Evolutionary conservation across 148 eudicot species (phyloP), one percentile per base, ranked within the genome.

Genomic region (Pouteria glomerata): DNA sequence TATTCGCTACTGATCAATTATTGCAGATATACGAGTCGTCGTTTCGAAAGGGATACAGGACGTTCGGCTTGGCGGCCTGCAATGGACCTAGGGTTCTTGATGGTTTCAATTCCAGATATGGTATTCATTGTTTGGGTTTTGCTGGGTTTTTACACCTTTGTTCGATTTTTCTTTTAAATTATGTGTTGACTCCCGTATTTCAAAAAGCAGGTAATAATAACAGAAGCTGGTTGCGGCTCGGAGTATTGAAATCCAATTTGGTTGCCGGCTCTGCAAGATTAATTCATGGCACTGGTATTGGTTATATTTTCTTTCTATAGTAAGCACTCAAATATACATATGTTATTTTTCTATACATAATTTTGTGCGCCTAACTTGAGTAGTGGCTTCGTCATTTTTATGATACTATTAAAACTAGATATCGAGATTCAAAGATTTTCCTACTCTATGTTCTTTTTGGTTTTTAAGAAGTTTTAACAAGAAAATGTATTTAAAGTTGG

Each of bases 271-370:
- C 77, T 5, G 34, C 70, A 8, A 82, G 98, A 67, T 74, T 74
- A 7, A 82, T 94, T 75, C 98, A 94, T 82, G 82, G 86, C 71
- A 87, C 97, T 70, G 90, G 97, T 93, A 87, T 69, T 58, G 27
- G 42, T 42, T 14, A 19, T 31, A 35, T 31, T 52, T 39, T 11
- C 33, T 15, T 31, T 8, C 6, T 24, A 2, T 6, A 13, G 12
- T n/a, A 53, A 68, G 21, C 50, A 19, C n/a, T n/a, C n/a, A n/a
- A n/a, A n/a, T n/a, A n/a, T n/a, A n/a, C n/a, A n/a, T n/a, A n/a
- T 34, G 3, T 18, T 12, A n/a, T 66, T 47, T 66, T 29, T 6
- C 68, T 39, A 1, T 63, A 5, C 21, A 23, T 11, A 63, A 13
- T 23, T 63, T 4, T 24, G 5, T 45, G 13, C 55, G 15, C 19